These are phyloP conservation scores for Argentina anserina DNA, from an alignment of 306 rosid genomes.

Conservation along the genomic window DNA sequence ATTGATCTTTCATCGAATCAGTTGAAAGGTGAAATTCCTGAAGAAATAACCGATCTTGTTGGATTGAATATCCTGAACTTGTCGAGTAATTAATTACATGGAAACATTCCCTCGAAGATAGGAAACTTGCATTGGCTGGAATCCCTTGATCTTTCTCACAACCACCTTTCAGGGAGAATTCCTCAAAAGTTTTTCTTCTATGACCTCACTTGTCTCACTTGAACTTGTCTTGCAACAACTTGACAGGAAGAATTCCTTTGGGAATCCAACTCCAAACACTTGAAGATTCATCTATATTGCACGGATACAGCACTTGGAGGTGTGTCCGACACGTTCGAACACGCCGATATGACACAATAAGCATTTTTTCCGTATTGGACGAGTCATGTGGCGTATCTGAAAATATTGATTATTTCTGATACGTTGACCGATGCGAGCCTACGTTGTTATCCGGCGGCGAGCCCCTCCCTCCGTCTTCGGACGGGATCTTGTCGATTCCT, in stretches of 20 bases:
- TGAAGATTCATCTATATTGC: background rate
- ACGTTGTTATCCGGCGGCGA: no score
- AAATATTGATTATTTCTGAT: no score
- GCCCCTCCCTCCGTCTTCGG: no score
- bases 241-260: conserved; percentile 1
- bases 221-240: conserved; percentile 10
- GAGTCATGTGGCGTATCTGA: no score
- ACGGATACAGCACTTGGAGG: no score
- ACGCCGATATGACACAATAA: no score
- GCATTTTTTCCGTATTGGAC: no score
- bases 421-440: no score
- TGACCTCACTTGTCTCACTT: conserved; percentile 12
- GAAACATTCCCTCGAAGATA: conserved; percentile 11
- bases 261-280: conserved; percentile 10
- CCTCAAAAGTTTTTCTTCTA: conserved; percentile 1
- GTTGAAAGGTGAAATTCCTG: conserved; percentile 11
- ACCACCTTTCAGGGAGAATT: conserved; percentile 7
- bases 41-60: background rate
- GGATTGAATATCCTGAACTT: conserved; percentile 6
- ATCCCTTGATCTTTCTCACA: background rate
- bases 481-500: no score
- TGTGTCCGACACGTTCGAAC: no score
- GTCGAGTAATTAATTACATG: conserved; percentile 5
- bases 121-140: background rate
- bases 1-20: conserved; percentile 7